Conservation (phyloP, 2,329 filamentous ascomycete species). For the Sclerotiophoma versabilis region DNA sequence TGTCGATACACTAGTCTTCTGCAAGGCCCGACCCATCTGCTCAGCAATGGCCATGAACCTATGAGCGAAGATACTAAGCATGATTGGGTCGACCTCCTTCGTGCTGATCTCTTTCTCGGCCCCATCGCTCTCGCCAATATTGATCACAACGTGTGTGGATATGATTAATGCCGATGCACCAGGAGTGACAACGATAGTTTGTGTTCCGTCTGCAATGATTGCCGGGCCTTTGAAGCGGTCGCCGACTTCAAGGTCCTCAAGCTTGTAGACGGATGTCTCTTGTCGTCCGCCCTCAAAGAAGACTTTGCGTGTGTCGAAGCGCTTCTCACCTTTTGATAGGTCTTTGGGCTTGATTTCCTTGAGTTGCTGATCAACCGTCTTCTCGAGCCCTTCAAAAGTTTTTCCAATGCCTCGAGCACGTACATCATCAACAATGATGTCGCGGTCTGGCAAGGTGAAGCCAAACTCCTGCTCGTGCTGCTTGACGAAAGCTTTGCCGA, state of each 20-base stretch:
- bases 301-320: constrained; percentile 71
- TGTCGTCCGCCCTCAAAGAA: constrained; percentile 84
- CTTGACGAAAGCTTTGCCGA: constrained; percentile 81
- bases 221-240: constrained; percentile 80
- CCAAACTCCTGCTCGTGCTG: constrained; percentile 94
- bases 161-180: constrained; percentile 78
- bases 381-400: constrained; percentile 79
- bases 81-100: constrained; percentile 74
- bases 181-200: constrained; percentile 90
- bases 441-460: constrained; percentile 83
- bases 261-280: constrained; percentile 82
- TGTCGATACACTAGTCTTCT: constrained; percentile 80
- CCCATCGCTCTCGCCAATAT: constrained; percentile 68
- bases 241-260: constrained; percentile 75
- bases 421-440: constrained; percentile 90
- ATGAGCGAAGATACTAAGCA: constrained; percentile 80
- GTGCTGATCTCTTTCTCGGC: constrained; percentile 58
- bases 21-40: constrained; percentile 80
- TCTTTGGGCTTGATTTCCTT: constrained; percentile 70
- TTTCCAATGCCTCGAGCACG: constrained; percentile 88
- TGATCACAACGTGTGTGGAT: constrained; percentile 87
- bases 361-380: constrained; percentile 85
- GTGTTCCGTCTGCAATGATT: constrained; percentile 84
- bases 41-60: constrained; percentile 87
- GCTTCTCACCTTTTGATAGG: constrained; percentile 64